A percentile compares a stretch with the other conserved stretches of the same genome.
Evolutionary conservation across 352 stramenopile genomes (phyloP).

Genomic region (Globisporangium middletonii): DNA sequence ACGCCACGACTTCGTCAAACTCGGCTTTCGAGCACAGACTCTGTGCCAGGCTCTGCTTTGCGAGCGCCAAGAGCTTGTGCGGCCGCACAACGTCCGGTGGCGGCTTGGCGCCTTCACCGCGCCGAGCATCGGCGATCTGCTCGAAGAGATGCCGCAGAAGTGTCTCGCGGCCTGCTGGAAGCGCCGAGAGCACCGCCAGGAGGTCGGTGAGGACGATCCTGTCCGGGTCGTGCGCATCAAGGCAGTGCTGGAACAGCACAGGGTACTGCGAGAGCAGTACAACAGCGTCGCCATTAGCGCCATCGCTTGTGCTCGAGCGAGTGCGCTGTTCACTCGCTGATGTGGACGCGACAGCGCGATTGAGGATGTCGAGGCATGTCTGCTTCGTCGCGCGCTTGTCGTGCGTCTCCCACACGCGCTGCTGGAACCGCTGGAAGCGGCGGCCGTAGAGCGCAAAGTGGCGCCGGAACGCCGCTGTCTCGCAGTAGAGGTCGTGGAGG

Average conservation of each 20-base stretch:
- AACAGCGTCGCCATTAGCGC: not conserved
- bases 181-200: conserved; percentile 24
- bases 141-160: conserved; percentile 48
- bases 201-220: conserved; percentile 27
- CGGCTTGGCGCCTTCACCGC: conserved; percentile 31
- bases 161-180: conserved; percentile 30
- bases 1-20: conserved; percentile 23
- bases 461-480: conserved; percentile 29
- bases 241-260: conserved; percentile 47
- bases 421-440: conserved; percentile 14
- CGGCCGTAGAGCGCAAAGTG: conserved; percentile 29
- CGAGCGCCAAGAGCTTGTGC: conserved; percentile 35
- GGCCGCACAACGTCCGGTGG: conserved; percentile 40
- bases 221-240: conserved; percentile 13
- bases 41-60: conserved; percentile 41
- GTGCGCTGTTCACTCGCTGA: not conserved
- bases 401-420: conserved; percentile 14
- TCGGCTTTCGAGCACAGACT: conserved; percentile 27
- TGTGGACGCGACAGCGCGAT: not conserved
- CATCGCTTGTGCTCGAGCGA: not conserved
- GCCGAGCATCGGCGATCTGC: conserved; percentile 40
- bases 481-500: conserved; percentile 28
- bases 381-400: conserved; percentile 5
- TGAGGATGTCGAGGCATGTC: conserved; percentile 13
- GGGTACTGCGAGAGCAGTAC: conserved; percentile 38